Base-by-base conservation (phyloP, 1,284 basidiomycete species). In the Tetrapyrgos nigripes region DNA sequence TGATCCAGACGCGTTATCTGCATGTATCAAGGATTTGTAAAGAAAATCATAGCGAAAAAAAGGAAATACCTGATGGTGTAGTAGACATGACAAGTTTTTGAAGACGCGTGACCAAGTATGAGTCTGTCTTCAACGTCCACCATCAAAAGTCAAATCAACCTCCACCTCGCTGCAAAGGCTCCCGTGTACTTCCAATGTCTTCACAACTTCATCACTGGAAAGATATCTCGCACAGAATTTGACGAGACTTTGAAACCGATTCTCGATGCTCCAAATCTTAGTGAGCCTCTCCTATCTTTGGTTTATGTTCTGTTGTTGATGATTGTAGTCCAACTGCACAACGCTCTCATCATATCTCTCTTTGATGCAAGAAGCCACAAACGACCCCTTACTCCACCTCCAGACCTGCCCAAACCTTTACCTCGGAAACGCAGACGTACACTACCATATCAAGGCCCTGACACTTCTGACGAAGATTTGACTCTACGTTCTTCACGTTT, bases 281-380 rank as follows among this genome's bases (percentile, higher is more conserved):
- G 88, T 88, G 61, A 61, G 78, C 67, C 55, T 29, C 33, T 33
- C 47, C 40, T 48, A 35, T 23, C 23, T 28, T n/a, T 37, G 14
- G 24, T 27, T 40, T 27, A 17, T 37, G 35, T 43, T 59, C 31
- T 23, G 28, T 58, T 21, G 51, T 48, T 46, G 51, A 28, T n/a
- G 26, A 26, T 10, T 44, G 47, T 64, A 90, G 89, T 92, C 29
- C 88, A 91, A 70, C 76, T 93, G 2, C 91, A 93, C 68, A 93
- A 93, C 71, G 84, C 91, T 3, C 79, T 93, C 27, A 86, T 93
- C 48, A 91, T 92, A 37, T 91, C 92, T 3, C 73, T 93, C 11
- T 90, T 93, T 62, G 90, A 91, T 68, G 87, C 88, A 21, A 90
- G 91, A 0, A 83, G 87, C 0, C 84, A 88, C 64, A 84, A 84